Conservation (phyloP, 345 rosid genomes). For the Citrus cavaleriei region DNA sequence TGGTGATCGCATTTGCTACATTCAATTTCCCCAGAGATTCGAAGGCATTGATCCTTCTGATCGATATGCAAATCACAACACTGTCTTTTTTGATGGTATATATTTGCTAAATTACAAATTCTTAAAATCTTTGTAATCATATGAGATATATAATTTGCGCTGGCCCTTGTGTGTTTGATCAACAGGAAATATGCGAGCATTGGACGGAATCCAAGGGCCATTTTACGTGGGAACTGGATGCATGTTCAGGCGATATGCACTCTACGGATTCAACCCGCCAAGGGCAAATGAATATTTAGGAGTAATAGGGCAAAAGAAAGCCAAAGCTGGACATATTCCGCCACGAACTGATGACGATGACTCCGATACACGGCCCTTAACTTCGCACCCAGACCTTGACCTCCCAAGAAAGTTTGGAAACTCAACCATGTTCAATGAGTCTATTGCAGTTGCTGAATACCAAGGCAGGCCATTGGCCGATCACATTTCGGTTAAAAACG, state of each 20-base stretch:
- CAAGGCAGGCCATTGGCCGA: slow-evolving; percentile 97
- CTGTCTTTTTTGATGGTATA: slow-evolving; percentile 82
- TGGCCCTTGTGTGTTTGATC: too few relatives aligned
- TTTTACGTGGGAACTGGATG: slow-evolving; percentile 95
- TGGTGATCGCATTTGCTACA: slow-evolving; percentile 83
- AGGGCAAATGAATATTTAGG: slow-evolving; percentile 79
- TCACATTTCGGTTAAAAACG: slow-evolving; percentile 86
- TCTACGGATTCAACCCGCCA: slow-evolving; percentile 91
- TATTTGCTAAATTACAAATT: too few relatives aligned
- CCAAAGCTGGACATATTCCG: slow-evolving; percentile 31
- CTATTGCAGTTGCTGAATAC: slow-evolving; percentile 75
- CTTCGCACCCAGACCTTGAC: slow-evolving; percentile 67
- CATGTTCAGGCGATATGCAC: slow-evolving; percentile 88
- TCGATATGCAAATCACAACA: slow-evolving; percentile 87
- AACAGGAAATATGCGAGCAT: slow-evolving; percentile 90
- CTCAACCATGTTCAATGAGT: slow-evolving; percentile 63
- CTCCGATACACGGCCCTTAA: slow-evolving; percentile 58
- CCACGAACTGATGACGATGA: slow-evolving; percentile 43
- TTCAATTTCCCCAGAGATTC: slow-evolving; percentile 89
- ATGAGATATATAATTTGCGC: too few relatives aligned
- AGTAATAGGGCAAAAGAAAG: slow-evolving; percentile 58
- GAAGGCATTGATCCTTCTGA: slow-evolving; percentile 98
- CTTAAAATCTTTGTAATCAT: too few relatives aligned
- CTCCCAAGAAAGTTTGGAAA: slow-evolving; percentile 74
- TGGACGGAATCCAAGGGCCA: slow-evolving; percentile 93